These are phyloP conservation scores for Podospora fimiseda DNA, from an alignment of 495 filamentous ascomycete species.

Conservation along the genomic window DNA sequence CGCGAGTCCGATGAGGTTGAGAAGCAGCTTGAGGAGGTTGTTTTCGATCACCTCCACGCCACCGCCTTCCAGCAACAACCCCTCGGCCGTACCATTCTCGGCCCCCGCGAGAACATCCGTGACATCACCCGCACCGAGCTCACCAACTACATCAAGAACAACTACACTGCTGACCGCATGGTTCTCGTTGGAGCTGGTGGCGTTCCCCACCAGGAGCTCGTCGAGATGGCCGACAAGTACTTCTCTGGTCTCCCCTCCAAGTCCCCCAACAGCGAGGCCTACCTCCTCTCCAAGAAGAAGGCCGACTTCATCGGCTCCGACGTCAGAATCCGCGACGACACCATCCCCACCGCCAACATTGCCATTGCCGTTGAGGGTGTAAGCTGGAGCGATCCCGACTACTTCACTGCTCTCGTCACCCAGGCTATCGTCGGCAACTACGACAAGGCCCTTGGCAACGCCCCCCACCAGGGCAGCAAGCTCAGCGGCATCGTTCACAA, in stretches of 20 bases:
- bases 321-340: constrained; percentile 90
- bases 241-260: constrained; percentile 69
- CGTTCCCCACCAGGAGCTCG: constrained; percentile 86
- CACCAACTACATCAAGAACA: constrained; percentile 92
- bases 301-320: constrained; percentile 96
- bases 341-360: constrained; percentile 91
- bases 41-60: constrained; percentile 98
- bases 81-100: constrained; percentile 94
- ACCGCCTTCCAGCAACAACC: constrained; percentile 95
- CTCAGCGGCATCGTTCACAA: constrained; percentile 88
- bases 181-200: constrained; percentile 94
- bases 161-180: constrained; percentile 99
- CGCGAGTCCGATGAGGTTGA: constrained; percentile 99
- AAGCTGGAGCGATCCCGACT: constrained; percentile 97
- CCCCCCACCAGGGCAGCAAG: constrained; percentile 93
- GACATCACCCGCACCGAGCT: constrained; percentile 89
- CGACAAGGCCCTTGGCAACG: constrained; percentile 97
- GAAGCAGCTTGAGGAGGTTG: constrained; percentile 98
- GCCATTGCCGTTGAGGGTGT: constrained; percentile 99
- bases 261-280: constrained; percentile 62
- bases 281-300: constrained; percentile 70
- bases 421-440: constrained; percentile 99
- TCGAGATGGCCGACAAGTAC: constrained; percentile 93
- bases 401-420: constrained; percentile 95
- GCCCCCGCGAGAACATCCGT: constrained; percentile 96